A percentile compares a stretch with the other conserved stretches of the same genome.
Conservation (phyloP, 176 grass and related monocot genomes). For the Musa itinerans region DNA sequence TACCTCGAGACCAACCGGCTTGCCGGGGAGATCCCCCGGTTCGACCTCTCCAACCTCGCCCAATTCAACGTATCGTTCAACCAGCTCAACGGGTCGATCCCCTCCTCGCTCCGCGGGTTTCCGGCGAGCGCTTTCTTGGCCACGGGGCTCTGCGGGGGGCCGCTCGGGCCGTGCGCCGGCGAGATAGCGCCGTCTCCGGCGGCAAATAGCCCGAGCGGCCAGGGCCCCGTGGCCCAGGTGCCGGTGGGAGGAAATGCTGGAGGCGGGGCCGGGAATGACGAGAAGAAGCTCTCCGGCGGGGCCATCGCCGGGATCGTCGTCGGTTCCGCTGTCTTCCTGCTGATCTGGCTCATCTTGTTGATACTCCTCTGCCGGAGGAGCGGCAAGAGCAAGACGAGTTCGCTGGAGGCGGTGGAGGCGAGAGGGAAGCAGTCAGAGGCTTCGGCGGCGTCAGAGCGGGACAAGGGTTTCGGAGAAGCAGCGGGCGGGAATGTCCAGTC, state of each 20-base stretch:
- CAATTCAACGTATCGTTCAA: constrained; percentile 62
- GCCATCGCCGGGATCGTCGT: constrained; percentile 57
- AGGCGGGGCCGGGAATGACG: constrained; percentile 4
- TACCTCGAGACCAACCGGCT: constrained; percentile 53
- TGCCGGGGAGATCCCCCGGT: constrained; percentile 31
- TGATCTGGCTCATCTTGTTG: constrained; percentile 39
- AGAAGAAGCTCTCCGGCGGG: constrained; percentile 45
- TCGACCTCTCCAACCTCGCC: constrained; percentile 26
- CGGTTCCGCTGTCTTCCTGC: constrained; percentile 28
- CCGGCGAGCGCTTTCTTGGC: constrained; percentile 38
- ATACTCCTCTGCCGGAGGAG: constrained; percentile 43
- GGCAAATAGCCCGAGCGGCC: neutral
- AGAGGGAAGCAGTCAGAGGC: constrained; percentile 27
- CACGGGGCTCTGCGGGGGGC: constrained; percentile 42
- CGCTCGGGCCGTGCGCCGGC: constrained; percentile 40
- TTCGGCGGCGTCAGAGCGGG: constrained; percentile 2
- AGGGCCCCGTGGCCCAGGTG: neutral
- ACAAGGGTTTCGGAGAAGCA: constrained; percentile 16
- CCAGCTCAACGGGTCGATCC: constrained; percentile 48
- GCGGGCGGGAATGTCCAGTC: constrained; percentile 13
- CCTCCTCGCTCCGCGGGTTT: constrained; percentile 25
- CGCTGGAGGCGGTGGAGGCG: constrained; percentile 10
- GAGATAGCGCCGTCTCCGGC: constrained; percentile 37
- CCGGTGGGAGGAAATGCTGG: neutral
- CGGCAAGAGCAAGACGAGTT: constrained; percentile 27